Percentiles rank a stretch among this genome's conserved stretches.
These are phyloP conservation scores for Yamagishiella unicocca DNA, from an alignment of 139 green algal species.

Conservation along the genomic window DNA sequence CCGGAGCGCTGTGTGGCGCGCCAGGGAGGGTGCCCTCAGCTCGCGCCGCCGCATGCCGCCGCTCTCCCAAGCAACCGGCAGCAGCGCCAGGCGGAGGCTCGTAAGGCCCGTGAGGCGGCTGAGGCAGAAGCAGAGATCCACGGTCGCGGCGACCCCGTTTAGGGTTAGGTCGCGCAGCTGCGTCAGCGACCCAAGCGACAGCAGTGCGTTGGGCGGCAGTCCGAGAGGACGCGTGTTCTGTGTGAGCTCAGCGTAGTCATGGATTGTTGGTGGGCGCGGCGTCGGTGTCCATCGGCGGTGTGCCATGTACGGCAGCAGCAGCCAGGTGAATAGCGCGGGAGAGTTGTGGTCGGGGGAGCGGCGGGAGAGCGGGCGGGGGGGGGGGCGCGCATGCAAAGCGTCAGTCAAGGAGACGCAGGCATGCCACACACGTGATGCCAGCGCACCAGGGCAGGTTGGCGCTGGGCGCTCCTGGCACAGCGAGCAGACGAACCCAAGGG, in stretches of 20 bases:
- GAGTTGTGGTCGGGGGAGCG: not conserved
- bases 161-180: not conserved
- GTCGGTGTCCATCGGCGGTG: too few relatives aligned
- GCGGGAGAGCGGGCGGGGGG: not conserved
- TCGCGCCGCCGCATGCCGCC: not conserved
- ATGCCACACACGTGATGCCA: too few relatives aligned
- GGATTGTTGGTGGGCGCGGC: too few relatives aligned
- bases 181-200: not conserved
- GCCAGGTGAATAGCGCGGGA: not conserved
- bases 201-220: not conserved
- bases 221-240: not conserved
- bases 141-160: not conserved
- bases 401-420: too few relatives aligned
- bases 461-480: too few relatives aligned
- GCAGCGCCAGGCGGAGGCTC: not conserved
- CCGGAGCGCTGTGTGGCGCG: not conserved
- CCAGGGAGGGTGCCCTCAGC: not conserved
- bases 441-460: too few relatives aligned
- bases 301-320: not conserved
- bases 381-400: not conserved
- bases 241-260: too few relatives aligned
- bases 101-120: not conserved
- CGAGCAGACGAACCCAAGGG: too few relatives aligned
- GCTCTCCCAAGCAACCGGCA: not conserved
- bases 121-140: conserved; percentile 19